Conservation (phyloP, 257 asterid species). For the Cinchona pubescens region DNA sequence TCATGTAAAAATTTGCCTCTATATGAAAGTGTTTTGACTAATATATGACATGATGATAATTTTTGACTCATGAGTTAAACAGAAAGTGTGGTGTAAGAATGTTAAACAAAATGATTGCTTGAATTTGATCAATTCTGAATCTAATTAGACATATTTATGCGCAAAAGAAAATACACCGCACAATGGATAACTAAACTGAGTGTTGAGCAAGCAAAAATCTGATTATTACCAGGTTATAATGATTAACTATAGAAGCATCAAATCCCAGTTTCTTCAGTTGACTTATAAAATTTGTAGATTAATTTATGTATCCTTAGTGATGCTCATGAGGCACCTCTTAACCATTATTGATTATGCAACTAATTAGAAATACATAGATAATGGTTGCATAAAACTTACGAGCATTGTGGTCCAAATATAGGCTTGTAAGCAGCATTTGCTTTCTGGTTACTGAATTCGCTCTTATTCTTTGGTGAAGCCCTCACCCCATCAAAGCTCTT, state of each 20-base stretch:
- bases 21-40: not conserved
- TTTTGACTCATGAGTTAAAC: not conserved
- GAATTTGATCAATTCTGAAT: too few relatives aligned
- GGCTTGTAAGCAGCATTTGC: constrained; percentile 47
- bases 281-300: not conserved
- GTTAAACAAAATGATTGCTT: not conserved
- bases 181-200: too few relatives aligned
- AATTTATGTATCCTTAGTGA: not conserved
- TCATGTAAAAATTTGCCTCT: too few relatives aligned
- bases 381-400: constrained; percentile 49
- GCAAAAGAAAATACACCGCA: too few relatives aligned
- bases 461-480: constrained; percentile 43
- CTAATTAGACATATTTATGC: too few relatives aligned
- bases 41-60: not conserved
- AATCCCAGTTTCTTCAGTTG: not conserved
- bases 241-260: too few relatives aligned
- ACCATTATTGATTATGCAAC: too few relatives aligned
- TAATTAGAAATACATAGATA: not conserved
- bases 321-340: not conserved
- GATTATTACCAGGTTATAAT: too few relatives aligned
- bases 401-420: constrained; percentile 58
- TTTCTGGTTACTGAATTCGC: constrained; percentile 39
- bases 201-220: too few relatives aligned
- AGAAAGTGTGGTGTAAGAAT: not conserved
- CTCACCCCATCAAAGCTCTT: constrained; percentile 64